Base-by-base conservation (phyloP, 805 yeast species). In the Aciculoconidium aculeatum region DNA sequence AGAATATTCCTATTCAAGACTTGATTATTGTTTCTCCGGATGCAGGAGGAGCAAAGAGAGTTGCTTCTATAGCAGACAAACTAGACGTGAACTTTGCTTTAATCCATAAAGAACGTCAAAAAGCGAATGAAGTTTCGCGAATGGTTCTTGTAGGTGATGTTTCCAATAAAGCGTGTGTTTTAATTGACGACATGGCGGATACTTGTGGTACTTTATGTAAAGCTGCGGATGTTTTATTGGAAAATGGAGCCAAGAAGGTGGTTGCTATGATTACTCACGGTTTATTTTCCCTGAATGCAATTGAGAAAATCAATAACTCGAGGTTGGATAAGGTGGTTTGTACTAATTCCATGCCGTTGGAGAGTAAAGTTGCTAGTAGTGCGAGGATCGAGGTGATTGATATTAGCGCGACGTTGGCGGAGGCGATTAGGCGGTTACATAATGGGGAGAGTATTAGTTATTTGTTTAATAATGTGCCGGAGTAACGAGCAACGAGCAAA, bases 1-100 rank as follows among this genome's bases (percentile, higher is more conserved):
- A 77, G 37, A 71, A 75, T 40, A 64, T 75, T 25, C 68, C 72
- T 39, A 58, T 65, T 38, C 67, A 77, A 35, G 62, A 72, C 30
- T 71, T 87, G 7, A 84, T 87, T 30, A 75, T 90, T 32, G 94
- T 90, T 8, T 86, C 96, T 4, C 98, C 98, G 3, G 98, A 90
- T 62, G 98, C 98, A 3, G 98, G 98, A 45, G 98, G 98, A 36
- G 97, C 97, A 31, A 90, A 90, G 58, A 74, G 98, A 42, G 98
- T 88, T 15, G 97, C 97, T 2, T 78, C 88, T 4, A 65, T 90
- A 29, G 97, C 97, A 9, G 97, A 90, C 49, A 76, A 82, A 46
- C 67, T 92, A 41, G 97, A 92, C 47, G 71, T 90, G 44, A 86
- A 82, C 53, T 90, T 90, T 61, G 97, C 98, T 1, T 74, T 90